Evolutionary conservation across 257 asterid species (phyloP), one percentile per base, ranked within the genome.

Genomic region (Capsicum pubescens): DNA sequence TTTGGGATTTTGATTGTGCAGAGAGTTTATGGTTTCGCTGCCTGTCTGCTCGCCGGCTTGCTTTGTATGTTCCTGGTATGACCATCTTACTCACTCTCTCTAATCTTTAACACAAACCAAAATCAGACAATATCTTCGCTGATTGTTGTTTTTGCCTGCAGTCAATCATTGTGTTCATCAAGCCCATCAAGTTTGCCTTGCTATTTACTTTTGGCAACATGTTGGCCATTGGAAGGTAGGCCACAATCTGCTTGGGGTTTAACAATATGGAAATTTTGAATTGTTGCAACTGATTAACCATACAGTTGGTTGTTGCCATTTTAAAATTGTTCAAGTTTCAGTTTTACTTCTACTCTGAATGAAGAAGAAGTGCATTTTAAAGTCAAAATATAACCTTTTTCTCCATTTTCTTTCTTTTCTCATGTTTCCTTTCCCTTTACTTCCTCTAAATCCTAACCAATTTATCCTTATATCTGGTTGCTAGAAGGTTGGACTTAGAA

Each of bases 11-110:
- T 83, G 67, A 78, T 82, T 86, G 91, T 35, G 88, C 98, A 96
- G 99, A 93, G 99, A 86, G 76, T 93, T 36, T 96, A 96, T 84
- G 99, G 90, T 39, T 96, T 93, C 83, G 98, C 92, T 42, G 99
- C 95, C 55, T 91, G 94, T 90, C 86, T 91, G 68, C 88, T 93
- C 60, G 95, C 95, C 80, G 99, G 99, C 46, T 85, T 93, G 86
- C 83, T 92, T 67, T 93, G 88, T 87, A 89, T 92, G 93, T 86
- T 96, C 87, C 90, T 96, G 98, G 99, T 96, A 93, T n/a, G 92
- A 15, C 80, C 48, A 86, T 15, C 21, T 39, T 84, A 5, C 26
- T 35, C 61, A 71, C 58, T 71, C 3, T 3, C 54, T 39, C 32
- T 42, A 69, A 60, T n/a, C 67, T 52, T 52, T 59, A 16, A 44